Evolutionary conservation across 78 protist genomes (phyloP), one percentile per base, ranked within the genome.

Genomic region (Bodo saltans): DNA sequence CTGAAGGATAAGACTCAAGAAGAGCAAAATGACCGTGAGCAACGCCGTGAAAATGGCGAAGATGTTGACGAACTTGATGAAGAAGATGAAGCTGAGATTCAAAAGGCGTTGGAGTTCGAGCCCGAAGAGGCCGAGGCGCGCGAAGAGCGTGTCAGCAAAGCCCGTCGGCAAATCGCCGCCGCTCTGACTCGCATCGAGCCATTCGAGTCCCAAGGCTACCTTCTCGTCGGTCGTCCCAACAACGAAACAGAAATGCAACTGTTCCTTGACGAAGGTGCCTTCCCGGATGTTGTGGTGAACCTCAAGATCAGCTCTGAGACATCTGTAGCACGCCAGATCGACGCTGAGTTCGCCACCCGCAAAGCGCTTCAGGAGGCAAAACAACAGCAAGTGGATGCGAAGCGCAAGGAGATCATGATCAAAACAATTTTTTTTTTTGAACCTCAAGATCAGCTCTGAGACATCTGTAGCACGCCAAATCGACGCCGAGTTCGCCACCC

Each of bases 61-160:
- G 8, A 8, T 8, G 60, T 47, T 8, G 60, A 47, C n/a, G 60
- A 47, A 41, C 32, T 12, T 17, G 75, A 8, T 29, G 67, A 23
- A 3, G 81, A 23, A 26, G 81, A 38, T 3, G 81, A 76, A 25
- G 81, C 38, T 1, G 35, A 37, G 12, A 28, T 42, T 3, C 42
- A 76, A 39, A 38, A 40, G 37, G 29, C 42, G 11, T 47, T 30
- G 67, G 8, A 40, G 38, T 74, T 39, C 52, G 79, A 74, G 34
- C 79, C 81, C 3, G 81, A 76, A 39, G 81, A 76, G 4, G 81
- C 38, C 12, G 81, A 76, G 23, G 60, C 81, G 8, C 12, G 25
- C 27, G 60, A 32, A 27, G 81, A 76, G 69, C 81, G 81, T 17
- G 35, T 76, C 41, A 1, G n/a, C 40, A 39, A 32, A 3, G 52